Conservation (phyloP, 768 basidiomycete genomes). For the Favolaschia claudopus region DNA sequence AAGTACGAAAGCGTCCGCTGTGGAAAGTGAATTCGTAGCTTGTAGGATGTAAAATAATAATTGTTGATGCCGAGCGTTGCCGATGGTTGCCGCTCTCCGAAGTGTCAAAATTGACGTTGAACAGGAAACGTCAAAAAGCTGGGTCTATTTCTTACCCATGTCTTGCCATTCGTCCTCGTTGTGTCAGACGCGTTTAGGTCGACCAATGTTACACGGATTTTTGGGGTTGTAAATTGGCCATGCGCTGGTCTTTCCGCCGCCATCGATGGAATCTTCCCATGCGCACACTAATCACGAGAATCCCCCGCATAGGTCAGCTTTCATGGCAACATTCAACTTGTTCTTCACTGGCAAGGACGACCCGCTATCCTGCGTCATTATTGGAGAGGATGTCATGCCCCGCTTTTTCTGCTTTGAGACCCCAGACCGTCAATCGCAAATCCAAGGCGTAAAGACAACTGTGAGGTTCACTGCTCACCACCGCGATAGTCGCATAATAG, state of each 20-base stretch:
- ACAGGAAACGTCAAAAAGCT: conserved; percentile 18
- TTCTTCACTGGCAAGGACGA: conserved; percentile 77
- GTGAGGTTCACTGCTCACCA: conserved; percentile 41
- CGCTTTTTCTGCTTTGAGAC: conserved; percentile 77
- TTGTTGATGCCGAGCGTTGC: neutral
- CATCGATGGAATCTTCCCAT: conserved; percentile 61
- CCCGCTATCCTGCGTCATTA: conserved; percentile 72
- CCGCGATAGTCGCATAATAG: neutral
- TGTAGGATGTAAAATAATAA: conserved; percentile 16
- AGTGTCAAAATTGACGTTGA: conserved; percentile 41
- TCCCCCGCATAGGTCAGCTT: conserved; percentile 12
- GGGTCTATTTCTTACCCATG: neutral
- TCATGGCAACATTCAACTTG: conserved; percentile 55
- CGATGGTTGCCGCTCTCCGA: too few relatives aligned
- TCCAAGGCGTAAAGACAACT: conserved; percentile 55
- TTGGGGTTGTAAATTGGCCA: neutral
- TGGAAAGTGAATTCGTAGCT: conserved; percentile 81
- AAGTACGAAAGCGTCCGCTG: conserved; percentile 83
- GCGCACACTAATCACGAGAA: conserved; percentile 36
- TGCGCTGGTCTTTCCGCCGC: conserved; percentile 50
- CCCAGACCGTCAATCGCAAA: conserved; percentile 48
- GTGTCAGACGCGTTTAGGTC: too few relatives aligned
- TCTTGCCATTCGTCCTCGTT: too few relatives aligned
- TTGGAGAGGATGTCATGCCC: conserved; percentile 66
- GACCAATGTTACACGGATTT: too few relatives aligned